Evolutionary conservation across 1,284 basidiomycete genomes (phyloP).

Genomic region (Puccinia hordei): DNA sequence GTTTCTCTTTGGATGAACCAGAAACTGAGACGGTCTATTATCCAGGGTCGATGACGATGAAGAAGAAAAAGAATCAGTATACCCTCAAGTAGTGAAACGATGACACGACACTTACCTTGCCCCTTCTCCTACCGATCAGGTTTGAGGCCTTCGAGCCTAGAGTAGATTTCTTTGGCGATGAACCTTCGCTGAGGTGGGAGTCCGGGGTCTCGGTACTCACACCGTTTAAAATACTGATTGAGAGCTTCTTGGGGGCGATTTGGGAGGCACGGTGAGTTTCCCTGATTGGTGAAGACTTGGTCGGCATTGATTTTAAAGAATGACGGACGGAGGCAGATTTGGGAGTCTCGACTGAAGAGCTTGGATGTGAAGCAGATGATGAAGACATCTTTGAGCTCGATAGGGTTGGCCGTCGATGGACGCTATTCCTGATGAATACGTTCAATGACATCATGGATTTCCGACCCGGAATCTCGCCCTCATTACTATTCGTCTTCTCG

Average conservation of each 20-base stretch:
- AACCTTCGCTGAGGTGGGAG: conserved; percentile 11
- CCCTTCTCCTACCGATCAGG: conserved; percentile 82
- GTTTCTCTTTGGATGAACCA: conserved; percentile 70
- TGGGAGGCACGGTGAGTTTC: conserved; percentile 20
- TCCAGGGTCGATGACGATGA: background rate
- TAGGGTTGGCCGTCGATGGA: conserved; percentile 63
- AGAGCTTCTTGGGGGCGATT: conserved; percentile 49
- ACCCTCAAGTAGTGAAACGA: background rate
- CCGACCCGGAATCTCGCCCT: conserved; percentile 53
- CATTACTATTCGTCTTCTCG: background rate
- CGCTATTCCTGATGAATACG: conserved; percentile 55
- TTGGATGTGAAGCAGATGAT: conserved; percentile 63
- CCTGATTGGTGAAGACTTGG: conserved; percentile 19
- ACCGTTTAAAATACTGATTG: conserved; percentile 30
- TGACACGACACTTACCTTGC: conserved; percentile 70
- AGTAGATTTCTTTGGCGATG: conserved; percentile 67
- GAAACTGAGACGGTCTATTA: conserved; percentile 78
- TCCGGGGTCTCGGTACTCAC: conserved; percentile 13
- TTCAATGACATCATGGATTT: conserved; percentile 58
- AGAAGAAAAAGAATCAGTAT: conserved; percentile 52
- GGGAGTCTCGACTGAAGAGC: conserved; percentile 66
- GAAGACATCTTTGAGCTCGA: conserved; percentile 61
- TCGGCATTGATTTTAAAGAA: conserved; percentile 13
- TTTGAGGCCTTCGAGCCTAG: conserved; percentile 79
- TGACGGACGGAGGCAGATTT: conserved; percentile 38